These are phyloP conservation scores for Cladophialophora carrionii DNA, from an alignment of 2,329 filamentous ascomycete genomes.

Conservation along the genomic window DNA sequence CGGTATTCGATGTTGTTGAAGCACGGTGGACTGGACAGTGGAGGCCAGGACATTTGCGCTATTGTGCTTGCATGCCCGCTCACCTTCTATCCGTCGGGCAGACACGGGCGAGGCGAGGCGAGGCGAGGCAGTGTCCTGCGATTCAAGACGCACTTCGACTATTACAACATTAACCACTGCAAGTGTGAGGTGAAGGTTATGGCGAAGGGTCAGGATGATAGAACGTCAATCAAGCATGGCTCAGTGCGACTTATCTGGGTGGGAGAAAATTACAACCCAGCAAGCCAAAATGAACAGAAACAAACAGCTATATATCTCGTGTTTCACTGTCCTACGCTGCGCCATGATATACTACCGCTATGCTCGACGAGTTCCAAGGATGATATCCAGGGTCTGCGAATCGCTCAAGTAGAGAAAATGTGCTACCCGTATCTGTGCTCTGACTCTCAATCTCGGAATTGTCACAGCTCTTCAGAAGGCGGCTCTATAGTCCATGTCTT, in stretches of 20 bases:
- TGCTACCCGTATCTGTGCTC: conserved; percentile 72
- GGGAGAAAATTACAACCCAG: neutral
- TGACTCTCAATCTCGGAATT: conserved; percentile 58
- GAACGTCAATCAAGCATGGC: neutral
- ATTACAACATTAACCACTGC: neutral
- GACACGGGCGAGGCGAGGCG: neutral
- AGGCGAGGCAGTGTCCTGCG: neutral
- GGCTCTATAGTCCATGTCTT: conserved; percentile 38
- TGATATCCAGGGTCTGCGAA: neutral
- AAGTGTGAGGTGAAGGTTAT: neutral
- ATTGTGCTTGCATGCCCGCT: too few relatives aligned
- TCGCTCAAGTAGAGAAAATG: conserved; percentile 44
- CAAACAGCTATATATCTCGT: neutral
- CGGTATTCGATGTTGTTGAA: too few relatives aligned
- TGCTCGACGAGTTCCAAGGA: neutral
- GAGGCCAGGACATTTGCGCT: too few relatives aligned
- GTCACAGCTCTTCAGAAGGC: conserved; percentile 68
- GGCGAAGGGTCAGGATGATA: neutral
- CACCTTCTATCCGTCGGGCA: too few relatives aligned
- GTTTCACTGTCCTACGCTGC: neutral
- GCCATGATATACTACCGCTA: neutral
- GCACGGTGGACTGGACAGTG: too few relatives aligned
- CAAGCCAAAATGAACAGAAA: neutral
- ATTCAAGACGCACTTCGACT: neutral
- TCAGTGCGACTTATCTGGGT: neutral